phyloP scores from a whole-genome alignment of 108 stramenopile species.

The Skeletonema tropicum region DNA sequence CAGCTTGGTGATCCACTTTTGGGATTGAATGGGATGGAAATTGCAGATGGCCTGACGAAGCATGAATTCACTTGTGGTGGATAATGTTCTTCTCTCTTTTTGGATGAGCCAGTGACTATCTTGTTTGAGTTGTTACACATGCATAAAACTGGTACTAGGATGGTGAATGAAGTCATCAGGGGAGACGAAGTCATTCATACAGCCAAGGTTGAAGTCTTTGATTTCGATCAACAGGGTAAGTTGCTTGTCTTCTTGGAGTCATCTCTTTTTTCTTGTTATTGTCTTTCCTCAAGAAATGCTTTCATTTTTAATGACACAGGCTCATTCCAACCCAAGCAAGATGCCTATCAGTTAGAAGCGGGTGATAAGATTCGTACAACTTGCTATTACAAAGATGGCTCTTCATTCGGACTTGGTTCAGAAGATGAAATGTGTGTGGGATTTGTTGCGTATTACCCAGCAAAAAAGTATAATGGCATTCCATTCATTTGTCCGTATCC shows the following conservation, averaged over 20 bases:
- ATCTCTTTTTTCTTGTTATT: too few species aligned
- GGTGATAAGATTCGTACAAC: slow-evolving; percentile 59
- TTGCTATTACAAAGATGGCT: slow-evolving; percentile 53
- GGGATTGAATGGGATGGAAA: slow-evolving; percentile 19
- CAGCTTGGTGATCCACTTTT: slow-evolving; percentile 53
- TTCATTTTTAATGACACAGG: neutral
- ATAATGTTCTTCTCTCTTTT: slow-evolving; percentile 30
- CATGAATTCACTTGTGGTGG: slow-evolving; percentile 55
- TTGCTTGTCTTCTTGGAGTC: neutral
- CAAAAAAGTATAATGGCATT: neutral
- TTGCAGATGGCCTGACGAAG: slow-evolving; percentile 39
- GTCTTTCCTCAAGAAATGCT: too few species aligned
- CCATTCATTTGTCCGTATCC: slow-evolving; percentile 9
- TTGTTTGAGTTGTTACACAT: slow-evolving; percentile 60
- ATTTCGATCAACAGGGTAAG: slow-evolving; percentile 59
- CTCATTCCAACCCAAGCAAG: slow-evolving; percentile 27
- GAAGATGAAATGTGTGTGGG: slow-evolving; percentile 73
- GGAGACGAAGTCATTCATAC: slow-evolving; percentile 50
- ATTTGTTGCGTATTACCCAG: slow-evolving; percentile 55
- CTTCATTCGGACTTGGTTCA: slow-evolving; percentile 38
- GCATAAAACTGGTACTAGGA: slow-evolving; percentile 51
- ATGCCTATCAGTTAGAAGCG: slow-evolving; percentile 41
- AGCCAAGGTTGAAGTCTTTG: slow-evolving; percentile 44
- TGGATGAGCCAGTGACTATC: slow-evolving; percentile 48
- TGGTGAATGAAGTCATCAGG: slow-evolving; percentile 53